Conservation (phyloP, 2,329 filamentous ascomycete genomes). For the Sclerotinia subarctica region DNA sequence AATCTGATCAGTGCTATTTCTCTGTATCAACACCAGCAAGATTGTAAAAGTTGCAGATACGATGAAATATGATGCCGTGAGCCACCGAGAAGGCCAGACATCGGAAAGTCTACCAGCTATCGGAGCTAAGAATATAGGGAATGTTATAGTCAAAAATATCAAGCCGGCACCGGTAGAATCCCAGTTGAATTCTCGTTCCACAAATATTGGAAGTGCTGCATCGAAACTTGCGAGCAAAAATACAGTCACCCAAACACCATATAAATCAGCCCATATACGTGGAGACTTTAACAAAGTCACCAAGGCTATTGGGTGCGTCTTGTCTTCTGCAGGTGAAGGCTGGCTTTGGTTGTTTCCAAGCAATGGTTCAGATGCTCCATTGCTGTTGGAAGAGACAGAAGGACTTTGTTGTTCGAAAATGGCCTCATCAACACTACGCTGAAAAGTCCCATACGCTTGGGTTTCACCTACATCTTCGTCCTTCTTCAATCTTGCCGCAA, state of each 20-base stretch:
- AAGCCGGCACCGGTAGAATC: conserved; percentile 53
- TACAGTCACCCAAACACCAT: conserved; percentile 46
- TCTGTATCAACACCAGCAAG: conserved; percentile 59
- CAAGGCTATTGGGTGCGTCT: conserved; percentile 29
- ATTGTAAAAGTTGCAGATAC: conserved; percentile 55
- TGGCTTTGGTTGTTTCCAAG: conserved; percentile 22
- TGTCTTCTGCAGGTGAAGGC: conserved; percentile 17
- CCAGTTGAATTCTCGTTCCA: conserved; percentile 52
- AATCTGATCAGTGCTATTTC: conserved; percentile 57
- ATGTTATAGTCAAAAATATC: conserved; percentile 55
- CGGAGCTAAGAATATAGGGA: conserved; percentile 58
- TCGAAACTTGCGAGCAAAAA: conserved; percentile 53
- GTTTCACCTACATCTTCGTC: neutral
- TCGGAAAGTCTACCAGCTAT: conserved; percentile 50
- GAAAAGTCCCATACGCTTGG: conserved; percentile 10
- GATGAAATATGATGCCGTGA: conserved; percentile 56
- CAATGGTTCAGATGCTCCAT: neutral
- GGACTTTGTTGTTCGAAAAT: neutral
- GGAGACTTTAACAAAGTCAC: conserved; percentile 41
- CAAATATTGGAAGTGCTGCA: conserved; percentile 53
- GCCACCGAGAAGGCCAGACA: conserved; percentile 57
- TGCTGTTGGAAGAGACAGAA: neutral
- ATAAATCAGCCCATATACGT: conserved; percentile 41
- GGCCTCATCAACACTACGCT: conserved; percentile 1
- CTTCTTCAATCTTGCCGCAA: conserved; percentile 45